phyloP scores from a whole-genome alignment of 1,284 basidiomycete genomes.

The Ceraceosorus guamensis region DNA sequence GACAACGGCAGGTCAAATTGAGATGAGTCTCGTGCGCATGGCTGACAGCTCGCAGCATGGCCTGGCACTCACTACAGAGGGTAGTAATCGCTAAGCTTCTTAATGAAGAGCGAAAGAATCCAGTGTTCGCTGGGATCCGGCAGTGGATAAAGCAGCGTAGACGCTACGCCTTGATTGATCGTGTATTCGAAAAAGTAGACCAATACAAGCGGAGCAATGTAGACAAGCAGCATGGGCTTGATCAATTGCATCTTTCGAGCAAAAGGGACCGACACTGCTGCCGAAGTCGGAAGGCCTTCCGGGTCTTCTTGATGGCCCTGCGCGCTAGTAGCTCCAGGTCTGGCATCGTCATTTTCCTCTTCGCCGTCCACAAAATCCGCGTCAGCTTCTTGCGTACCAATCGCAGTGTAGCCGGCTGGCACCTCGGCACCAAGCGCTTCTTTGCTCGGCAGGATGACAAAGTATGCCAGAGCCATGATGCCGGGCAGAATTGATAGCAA shows the following conservation, averaged over 20 bases:
- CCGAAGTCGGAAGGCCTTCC: background rate
- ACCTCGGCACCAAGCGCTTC: constrained; percentile 7
- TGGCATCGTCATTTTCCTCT: background rate
- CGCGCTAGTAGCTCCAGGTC: background rate
- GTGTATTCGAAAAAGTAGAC: constrained; percentile 48
- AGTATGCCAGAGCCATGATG: constrained; percentile 35
- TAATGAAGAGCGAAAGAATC: constrained; percentile 68
- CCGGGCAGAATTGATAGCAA: constrained; percentile 31
- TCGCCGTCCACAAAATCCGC: background rate
- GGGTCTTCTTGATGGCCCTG: background rate
- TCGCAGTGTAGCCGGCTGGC: background rate
- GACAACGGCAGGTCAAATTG: no score
- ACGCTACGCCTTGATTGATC: constrained; percentile 55
- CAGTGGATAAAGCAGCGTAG: constrained; percentile 82
- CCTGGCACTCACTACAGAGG: constrained; percentile 57
- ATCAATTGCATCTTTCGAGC: constrained; percentile 38
- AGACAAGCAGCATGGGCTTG: constrained; percentile 38
- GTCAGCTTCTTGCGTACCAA: background rate
- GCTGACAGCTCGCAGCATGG: constrained; percentile 14
- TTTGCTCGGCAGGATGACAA: constrained; percentile 19
- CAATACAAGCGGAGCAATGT: constrained; percentile 39
- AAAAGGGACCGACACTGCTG: constrained; percentile 7
- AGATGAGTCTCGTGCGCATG: background rate
- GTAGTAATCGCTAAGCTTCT: constrained; percentile 84
- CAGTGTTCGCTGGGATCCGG: constrained; percentile 60